These are phyloP conservation scores for Eimeria necatrix DNA, from an alignment of 169 alveolate genomes.

Conservation along the genomic window DNA sequence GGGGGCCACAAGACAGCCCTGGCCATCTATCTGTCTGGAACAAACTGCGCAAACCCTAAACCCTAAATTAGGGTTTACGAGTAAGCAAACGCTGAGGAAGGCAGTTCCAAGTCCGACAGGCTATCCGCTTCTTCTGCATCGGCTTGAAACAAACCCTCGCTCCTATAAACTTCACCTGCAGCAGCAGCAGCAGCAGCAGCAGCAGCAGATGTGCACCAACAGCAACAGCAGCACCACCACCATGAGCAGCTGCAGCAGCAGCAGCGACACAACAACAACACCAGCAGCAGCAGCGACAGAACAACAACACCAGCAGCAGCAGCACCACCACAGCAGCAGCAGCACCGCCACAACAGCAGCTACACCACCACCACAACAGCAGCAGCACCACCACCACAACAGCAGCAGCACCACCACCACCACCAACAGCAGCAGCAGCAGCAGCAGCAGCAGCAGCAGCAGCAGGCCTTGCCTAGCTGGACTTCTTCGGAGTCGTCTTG, in stretches of 20 bases:
- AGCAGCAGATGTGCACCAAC: neutral
- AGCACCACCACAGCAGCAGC: neutral
- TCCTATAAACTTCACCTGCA: conserved; percentile 8
- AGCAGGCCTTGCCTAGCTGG: conserved; percentile 2
- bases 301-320: neutral
- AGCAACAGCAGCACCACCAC: neutral
- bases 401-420: neutral
- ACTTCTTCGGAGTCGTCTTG: conserved; percentile 15
- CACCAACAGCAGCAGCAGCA: neutral
- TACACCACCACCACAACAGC: neutral
- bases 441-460: neutral
- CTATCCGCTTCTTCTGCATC: conserved; percentile 54
- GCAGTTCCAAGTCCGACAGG: conserved; percentile 45
- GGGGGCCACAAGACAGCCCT: too few species aligned
- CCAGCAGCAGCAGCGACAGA: neutral
- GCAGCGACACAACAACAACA: neutral
- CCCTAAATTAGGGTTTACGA: neutral
- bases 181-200: neutral
- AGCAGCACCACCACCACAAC: neutral
- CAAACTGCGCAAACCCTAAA: neutral
- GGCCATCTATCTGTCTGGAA: too few species aligned
- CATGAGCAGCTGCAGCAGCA: neutral
- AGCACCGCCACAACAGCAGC: neutral
- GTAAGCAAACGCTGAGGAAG: conserved; percentile 58
- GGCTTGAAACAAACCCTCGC: neutral